Conservation (phyloP, 2,329 filamentous ascomycete species). For the Cordyceps javanica region DNA sequence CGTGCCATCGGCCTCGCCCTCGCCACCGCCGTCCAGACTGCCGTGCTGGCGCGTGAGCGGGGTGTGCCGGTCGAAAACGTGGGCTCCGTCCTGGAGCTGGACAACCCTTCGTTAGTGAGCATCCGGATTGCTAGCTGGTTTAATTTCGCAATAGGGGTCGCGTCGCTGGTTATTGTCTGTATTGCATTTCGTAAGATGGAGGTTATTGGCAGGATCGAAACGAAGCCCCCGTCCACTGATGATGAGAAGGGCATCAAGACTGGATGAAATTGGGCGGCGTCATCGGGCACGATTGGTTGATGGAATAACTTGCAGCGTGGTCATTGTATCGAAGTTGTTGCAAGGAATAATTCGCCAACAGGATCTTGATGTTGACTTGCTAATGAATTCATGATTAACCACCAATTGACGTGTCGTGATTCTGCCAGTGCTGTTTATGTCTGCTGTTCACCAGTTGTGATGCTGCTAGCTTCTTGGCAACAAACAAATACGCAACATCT, state of each 20-base stretch:
- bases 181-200: conserved; percentile 46
- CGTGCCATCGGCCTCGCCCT: conserved; percentile 60
- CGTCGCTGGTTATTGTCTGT: conserved; percentile 37
- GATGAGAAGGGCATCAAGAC: conserved; percentile 17
- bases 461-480: neutral
- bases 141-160: conserved; percentile 42
- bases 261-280: neutral
- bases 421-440: neutral
- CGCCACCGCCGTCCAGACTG: conserved; percentile 58
- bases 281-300: neutral
- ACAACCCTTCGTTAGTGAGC: conserved; percentile 40
- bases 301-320: neutral
- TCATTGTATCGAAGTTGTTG: neutral
- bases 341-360: neutral
- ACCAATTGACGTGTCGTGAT: neutral
- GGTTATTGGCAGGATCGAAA: conserved; percentile 38
- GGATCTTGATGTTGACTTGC: neutral
- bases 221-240: conserved; percentile 11
- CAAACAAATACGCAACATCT: neutral
- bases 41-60: conserved; percentile 47
- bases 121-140: conserved; percentile 47
- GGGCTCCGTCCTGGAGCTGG: conserved; percentile 37
- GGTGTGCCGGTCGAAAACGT: conserved; percentile 37
- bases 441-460: neutral
- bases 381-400: neutral